Evolutionary conservation across 2,329 filamentous ascomycete genomes (phyloP).

Genomic region (Botrytis elliptica): DNA sequence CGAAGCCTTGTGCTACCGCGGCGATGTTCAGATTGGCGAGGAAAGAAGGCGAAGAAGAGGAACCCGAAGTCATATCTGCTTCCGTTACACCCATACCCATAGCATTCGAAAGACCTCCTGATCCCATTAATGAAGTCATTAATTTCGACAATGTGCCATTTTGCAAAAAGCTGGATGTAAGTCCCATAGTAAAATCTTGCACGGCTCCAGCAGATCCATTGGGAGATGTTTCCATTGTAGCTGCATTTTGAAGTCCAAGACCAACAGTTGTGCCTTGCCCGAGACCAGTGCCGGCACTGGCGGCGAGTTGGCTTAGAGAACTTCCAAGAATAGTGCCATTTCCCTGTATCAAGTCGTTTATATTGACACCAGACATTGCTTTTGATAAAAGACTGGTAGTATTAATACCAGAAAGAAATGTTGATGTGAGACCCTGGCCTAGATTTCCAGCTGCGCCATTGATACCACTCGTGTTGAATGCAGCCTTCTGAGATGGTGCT

Average conservation of each 20-base stretch:
- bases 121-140: background rate
- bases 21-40: background rate
- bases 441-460: background rate
- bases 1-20: background rate
- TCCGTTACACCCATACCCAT: background rate
- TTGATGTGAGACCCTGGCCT: background rate
- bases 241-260: background rate
- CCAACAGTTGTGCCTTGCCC: background rate
- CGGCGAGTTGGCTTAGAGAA: background rate
- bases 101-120: background rate
- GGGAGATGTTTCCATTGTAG: background rate
- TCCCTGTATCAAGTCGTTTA: background rate
- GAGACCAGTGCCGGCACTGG: background rate
- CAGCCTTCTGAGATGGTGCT: background rate
- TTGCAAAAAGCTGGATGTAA: background rate
- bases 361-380: background rate
- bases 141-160: background rate
- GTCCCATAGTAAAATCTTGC: background rate
- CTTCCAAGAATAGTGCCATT: background rate
- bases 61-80: background rate
- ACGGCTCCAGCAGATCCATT: background rate
- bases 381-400: background rate
- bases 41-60: background rate
- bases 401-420: background rate
- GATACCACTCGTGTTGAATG: background rate